Percentiles rank a stretch among this genome's conserved stretches.
Conservation (phyloP, 2,329 filamentous ascomycete species). For the Colletotrichum viniferum region DNA sequence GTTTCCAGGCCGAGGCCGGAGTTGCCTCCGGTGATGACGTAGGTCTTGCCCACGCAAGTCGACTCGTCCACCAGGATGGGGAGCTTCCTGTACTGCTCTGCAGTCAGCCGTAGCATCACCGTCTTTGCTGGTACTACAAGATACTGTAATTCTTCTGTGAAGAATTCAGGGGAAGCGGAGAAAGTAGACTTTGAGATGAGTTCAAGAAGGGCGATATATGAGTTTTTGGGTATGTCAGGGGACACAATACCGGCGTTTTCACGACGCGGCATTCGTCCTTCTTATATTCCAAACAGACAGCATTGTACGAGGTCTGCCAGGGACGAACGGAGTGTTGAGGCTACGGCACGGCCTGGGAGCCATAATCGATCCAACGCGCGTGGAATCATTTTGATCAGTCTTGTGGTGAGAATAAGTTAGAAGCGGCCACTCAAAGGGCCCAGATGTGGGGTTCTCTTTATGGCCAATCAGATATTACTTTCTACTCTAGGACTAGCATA, state of each 20-base stretch:
- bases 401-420: not conserved
- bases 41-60: conserved; percentile 8
- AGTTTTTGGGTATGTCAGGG: not conserved
- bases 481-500: not conserved
- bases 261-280: not conserved
- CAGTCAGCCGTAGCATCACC: conserved; percentile 8
- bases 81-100: conserved; percentile 6
- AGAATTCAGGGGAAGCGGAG: not conserved
- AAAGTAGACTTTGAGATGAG: not conserved
- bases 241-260: not conserved
- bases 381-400: not conserved
- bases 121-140: not conserved
- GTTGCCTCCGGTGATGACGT: conserved; percentile 39
- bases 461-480: not conserved
- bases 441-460: not conserved
- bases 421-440: not conserved
- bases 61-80: conserved; percentile 4
- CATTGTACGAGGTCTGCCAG: not conserved
- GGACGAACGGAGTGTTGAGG: not conserved
- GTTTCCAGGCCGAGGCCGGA: conserved; percentile 38
- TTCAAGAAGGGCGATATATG: not conserved
- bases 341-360: not conserved
- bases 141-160: no score
- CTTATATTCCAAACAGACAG: not conserved
- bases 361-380: not conserved